Evolutionary conservation across 2,329 filamentous ascomycete species (phyloP), one percentile per base, ranked within the genome.

Genomic region (Mycosphaerella arachidis): DNA sequence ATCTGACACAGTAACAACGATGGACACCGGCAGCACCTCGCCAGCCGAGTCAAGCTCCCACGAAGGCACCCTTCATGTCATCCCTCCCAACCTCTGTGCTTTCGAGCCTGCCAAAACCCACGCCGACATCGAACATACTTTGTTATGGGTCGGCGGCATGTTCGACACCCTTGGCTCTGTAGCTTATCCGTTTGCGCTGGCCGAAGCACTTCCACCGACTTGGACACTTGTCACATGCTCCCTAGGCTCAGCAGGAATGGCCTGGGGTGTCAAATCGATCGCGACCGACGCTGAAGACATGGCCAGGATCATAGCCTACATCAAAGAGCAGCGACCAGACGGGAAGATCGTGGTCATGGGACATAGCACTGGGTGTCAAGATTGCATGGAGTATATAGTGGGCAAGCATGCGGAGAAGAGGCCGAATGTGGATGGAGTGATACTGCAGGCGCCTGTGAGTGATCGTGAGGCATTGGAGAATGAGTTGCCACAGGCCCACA

Each of bases 381-480:
- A 89, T 70, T 79, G 85, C 12, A 81, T 89, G 75, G 83, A 88
- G 66, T 90, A 89, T 65, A 70, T 87, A 1, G 61, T 75, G 6
- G 71, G 69, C 20, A 53, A 59, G 18, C 64, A 63, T 12, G 61
- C 63, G 7, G 67, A 66, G 20, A 74, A 75, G 45, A 76, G 83
- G 12, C 82, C 84, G 0, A 76, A 59, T 0, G 76, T 96, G 1
- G 85, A 94, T 61, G 92, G 88, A 37, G 86, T 86, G 53, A 88
- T 96, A 48, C 76, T 96, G 57, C 92, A 96, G 73, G 91, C 88
- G 0, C 86, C 90, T 0, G 86, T 92, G 3, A 90, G 86, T 1
- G 91, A 96, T 72, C 82, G 91, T 31, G 88, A 95, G 71, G 83
- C 81, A 0, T 69, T 89, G 10, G 74, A 74, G 2, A 70, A 76